These are phyloP conservation scores for Silene uniflora DNA, from an alignment of 148 eudicot genomes.

Conservation along the genomic window DNA sequence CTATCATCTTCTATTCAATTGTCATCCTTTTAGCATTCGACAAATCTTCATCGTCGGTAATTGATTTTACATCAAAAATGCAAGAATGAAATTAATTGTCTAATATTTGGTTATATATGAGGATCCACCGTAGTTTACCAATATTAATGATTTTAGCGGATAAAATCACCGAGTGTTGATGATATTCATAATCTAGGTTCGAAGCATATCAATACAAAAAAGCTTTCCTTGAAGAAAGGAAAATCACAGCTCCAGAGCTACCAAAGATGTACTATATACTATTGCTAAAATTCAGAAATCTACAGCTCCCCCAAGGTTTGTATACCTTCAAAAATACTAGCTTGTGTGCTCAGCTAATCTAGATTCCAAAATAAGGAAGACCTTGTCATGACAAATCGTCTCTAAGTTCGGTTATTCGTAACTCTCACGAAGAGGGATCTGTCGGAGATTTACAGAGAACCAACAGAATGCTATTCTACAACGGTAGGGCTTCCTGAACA, in stretches of 20 bases:
- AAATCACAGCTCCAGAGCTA: neutral
- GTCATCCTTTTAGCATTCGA: too few relatives aligned
- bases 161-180: neutral
- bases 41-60: too few relatives aligned
- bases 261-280: neutral
- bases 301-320: conserved; percentile 18
- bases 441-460: neutral
- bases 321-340: conserved; percentile 1
- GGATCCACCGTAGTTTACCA: neutral
- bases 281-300: conserved; percentile 12
- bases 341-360: neutral
- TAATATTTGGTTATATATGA: too few relatives aligned
- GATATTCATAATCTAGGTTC: neutral
- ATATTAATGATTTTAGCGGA: neutral
- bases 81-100: too few relatives aligned
- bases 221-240: neutral
- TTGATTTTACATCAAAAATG: too few relatives aligned
- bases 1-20: too few relatives aligned
- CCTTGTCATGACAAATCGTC: neutral
- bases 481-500: conserved; percentile 65
- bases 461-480: conserved; percentile 29
- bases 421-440: neutral
- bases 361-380: neutral
- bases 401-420: neutral
- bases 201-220: neutral